Percentiles rank a stretch among this genome's conserved stretches.
Conservation (phyloP, 495 filamentous ascomycete genomes). For the Friedmanniomyces simplex region DNA sequence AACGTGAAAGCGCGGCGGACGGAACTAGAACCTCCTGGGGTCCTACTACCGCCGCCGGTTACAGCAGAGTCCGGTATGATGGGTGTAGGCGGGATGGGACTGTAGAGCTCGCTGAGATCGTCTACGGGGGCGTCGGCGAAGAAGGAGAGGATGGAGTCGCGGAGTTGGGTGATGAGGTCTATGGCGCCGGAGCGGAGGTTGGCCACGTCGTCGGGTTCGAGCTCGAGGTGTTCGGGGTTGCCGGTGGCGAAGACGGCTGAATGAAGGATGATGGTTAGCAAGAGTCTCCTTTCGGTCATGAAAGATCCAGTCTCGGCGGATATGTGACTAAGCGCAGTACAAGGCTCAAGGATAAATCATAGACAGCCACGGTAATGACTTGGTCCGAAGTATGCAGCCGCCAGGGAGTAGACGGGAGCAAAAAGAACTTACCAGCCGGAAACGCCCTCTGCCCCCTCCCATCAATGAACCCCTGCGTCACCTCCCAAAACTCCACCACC, state of each 20-base stretch:
- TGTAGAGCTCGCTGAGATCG: constrained; percentile 75
- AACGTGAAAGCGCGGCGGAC: constrained; percentile 69
- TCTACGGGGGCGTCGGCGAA: constrained; percentile 87
- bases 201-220: constrained; percentile 56
- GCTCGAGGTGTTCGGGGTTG: constrained; percentile 75
- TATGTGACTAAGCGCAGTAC: no score
- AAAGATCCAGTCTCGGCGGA: no score
- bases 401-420: constrained; percentile 52
- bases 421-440: constrained; percentile 37
- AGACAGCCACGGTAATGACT: no score
- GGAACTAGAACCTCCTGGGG: constrained; percentile 36
- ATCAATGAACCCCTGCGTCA: constrained; percentile 78
- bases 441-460: constrained; percentile 74
- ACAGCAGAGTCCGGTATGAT: constrained; percentile 45
- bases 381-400: no score
- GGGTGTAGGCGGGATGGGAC: constrained; percentile 64
- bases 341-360: no score
- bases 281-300: no score
- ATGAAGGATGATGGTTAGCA: constrained; percentile 41
- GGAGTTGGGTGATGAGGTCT: constrained; percentile 71
- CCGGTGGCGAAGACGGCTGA: constrained; percentile 25
- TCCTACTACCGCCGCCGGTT: constrained; percentile 9
- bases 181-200: constrained; percentile 67
- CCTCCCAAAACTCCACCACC: constrained; percentile 91
- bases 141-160: constrained; percentile 65